Base-by-base conservation (phyloP, 2,329 filamentous ascomycete species). In the Phoma sp. region DNA sequence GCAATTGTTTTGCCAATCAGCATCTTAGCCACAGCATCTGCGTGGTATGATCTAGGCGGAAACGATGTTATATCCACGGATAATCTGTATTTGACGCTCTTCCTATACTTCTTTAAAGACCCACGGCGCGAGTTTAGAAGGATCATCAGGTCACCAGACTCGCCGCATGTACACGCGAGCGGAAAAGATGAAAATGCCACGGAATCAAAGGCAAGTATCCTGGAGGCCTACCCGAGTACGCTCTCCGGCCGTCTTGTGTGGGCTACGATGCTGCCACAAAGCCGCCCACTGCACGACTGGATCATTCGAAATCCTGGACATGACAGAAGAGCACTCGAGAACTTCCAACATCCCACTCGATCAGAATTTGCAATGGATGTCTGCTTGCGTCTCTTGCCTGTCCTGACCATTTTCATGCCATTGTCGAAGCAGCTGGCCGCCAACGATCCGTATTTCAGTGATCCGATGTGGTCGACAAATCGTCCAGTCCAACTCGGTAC, bases 31-130 rank as follows among this genome's bases (percentile, higher is more conserved):
- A 58, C 55, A 4, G 11, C 47, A 24, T 51, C 51, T 42, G 47
- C 51, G 32, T 58, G 51, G 51, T 14, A 25, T 14, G 27, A 9
- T 18, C 11, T 52, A 7, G 47, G 43, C 2, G 51, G 51, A 2
- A 58, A 47, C n/a, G 55, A 58, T 42, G 51, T 58, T 9, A 48
- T 55, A 9, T 55, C 42, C 2, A 58, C 47, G 44, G 47, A 58
- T 25, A 47, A 11, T 11, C 13, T 58, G 33, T 58, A 51, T 24
- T 27, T 55, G 46, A 58, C 51, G 4, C 32, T 55, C 0, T 58
- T 58, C 14, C 29, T 55, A n/a, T 58, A 55, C 35, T 41, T 47
- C 7, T 58, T 58, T 30, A 51, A 52, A 13, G 50, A 58, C 27
- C 55, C 55, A 10, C 51, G 51, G 27, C 33, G 6, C 7, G 35